Evolutionary conservation across 2,329 filamentous ascomycete species (phyloP).

Genomic region (Sporothrix humicola): DNA sequence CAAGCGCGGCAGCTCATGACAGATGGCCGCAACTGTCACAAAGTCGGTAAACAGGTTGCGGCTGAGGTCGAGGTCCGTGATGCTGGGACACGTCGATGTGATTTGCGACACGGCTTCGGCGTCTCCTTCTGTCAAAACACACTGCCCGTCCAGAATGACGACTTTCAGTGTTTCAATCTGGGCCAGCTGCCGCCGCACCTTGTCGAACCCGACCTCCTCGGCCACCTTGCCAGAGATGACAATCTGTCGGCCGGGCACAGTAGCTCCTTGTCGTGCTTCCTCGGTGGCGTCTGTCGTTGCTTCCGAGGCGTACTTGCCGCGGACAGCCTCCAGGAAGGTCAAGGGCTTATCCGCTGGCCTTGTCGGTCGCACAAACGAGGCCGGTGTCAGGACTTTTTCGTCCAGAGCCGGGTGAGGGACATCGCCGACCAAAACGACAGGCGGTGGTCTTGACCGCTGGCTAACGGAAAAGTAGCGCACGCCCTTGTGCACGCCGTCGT

Average conservation of each 20-base stretch:
- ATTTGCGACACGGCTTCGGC: slow-evolving; percentile 45
- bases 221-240: slow-evolving; percentile 79
- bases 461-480: slow-evolving; percentile 83
- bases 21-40: slow-evolving; percentile 71
- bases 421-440: slow-evolving; percentile 18
- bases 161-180: slow-evolving; percentile 77
- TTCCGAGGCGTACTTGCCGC: slow-evolving; percentile 80
- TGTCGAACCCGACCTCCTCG: slow-evolving; percentile 94
- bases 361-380: slow-evolving; percentile 84
- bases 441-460: slow-evolving; percentile 37
- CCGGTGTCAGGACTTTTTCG: slow-evolving; percentile 53
- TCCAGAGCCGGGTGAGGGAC: neutral
- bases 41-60: slow-evolving; percentile 78
- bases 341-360: slow-evolving; percentile 70
- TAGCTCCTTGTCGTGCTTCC: neutral
- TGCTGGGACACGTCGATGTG: slow-evolving; percentile 63
- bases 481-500: slow-evolving; percentile 82
- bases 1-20: slow-evolving; percentile 69
- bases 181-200: slow-evolving; percentile 81
- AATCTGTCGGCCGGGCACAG: slow-evolving; percentile 53
- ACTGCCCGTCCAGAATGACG: slow-evolving; percentile 79
- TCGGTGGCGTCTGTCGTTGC: slow-evolving; percentile 42
- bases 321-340: slow-evolving; percentile 79
- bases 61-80: slow-evolving; percentile 82
- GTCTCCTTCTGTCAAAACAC: slow-evolving; percentile 56